These are phyloP conservation scores for Globisporangium acanthophoron DNA, from an alignment of 352 stramenopile species.

Conservation along the genomic window DNA sequence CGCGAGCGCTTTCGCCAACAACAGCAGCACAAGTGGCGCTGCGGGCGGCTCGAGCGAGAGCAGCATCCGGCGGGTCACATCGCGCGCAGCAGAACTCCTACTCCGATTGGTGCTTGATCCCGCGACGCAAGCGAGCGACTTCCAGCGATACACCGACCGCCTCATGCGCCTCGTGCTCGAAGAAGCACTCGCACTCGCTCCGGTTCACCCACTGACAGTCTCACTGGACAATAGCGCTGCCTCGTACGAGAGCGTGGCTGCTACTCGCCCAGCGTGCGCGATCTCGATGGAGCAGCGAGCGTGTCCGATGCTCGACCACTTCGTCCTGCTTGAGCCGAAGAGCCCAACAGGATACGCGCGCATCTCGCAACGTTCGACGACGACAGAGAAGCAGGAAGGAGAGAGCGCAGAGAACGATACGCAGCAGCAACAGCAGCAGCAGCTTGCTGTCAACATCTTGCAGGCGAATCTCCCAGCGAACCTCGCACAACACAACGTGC, in stretches of 20 bases:
- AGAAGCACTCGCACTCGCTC: slow-evolving; percentile 34
- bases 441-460: background rate
- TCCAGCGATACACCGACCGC: slow-evolving; percentile 30
- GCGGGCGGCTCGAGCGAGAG: background rate
- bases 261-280: slow-evolving; percentile 26
- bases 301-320: slow-evolving; percentile 21
- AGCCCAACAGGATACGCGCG: slow-evolving; percentile 14
- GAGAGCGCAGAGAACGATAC: background rate
- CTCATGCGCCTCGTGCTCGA: slow-evolving; percentile 51
- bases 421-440: background rate
- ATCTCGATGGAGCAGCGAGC: slow-evolving; percentile 16
- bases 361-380: background rate
- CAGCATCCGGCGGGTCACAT: background rate
- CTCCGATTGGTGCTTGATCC: background rate
- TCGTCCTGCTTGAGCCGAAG: slow-evolving; percentile 18
- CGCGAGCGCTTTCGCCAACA: background rate
- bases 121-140: slow-evolving; percentile 20
- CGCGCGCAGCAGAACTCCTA: background rate
- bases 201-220: slow-evolving; percentile 15
- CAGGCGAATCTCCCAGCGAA: slow-evolving; percentile 16
- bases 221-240: background rate
- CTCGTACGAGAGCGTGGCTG: slow-evolving; percentile 14
- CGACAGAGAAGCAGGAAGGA: background rate
- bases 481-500: slow-evolving; percentile 41
- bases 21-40: background rate